These are phyloP conservation scores for Meripilus lineatus DNA, from an alignment of 1,284 basidiomycete species.

Conservation along the genomic window DNA sequence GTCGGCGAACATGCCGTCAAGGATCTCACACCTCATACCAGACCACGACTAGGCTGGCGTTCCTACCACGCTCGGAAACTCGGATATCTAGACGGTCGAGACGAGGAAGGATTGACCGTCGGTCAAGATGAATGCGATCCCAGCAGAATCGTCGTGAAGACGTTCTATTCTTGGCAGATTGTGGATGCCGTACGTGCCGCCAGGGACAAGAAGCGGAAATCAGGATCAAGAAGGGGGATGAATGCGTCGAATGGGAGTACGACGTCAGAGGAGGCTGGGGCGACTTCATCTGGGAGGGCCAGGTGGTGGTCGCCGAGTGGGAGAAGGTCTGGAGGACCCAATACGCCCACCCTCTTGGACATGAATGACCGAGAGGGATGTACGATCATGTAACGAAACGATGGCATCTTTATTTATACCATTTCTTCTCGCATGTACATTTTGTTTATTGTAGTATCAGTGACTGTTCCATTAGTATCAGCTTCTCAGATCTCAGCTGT, in stretches of 20 bases:
- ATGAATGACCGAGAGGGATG: conserved; percentile 36
- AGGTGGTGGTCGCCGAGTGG: conserved; percentile 44
- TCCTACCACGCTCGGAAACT: conserved; percentile 64
- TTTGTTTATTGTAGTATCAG: not conserved
- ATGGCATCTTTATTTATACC: conserved; percentile 8
- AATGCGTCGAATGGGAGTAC: conserved; percentile 30
- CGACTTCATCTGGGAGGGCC: conserved; percentile 19
- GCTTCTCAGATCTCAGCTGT: not conserved
- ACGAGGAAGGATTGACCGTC: conserved; percentile 45
- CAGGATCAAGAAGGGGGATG: conserved; percentile 34
- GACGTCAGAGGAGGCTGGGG: conserved; percentile 23
- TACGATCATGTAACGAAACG: conserved; percentile 42
- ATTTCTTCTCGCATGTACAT: conserved; percentile 3
- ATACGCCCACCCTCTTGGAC: conserved; percentile 29
- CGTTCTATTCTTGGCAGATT: conserved; percentile 83
- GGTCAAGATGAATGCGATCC: conserved; percentile 56
- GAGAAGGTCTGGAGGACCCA: conserved; percentile 30
- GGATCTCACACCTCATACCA: conserved; percentile 49
- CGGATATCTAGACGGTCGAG: conserved; percentile 61
- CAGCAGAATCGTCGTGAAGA: conserved; percentile 71
- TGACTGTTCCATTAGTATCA: not conserved
- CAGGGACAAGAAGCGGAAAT: conserved; percentile 48
- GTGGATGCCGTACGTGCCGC: conserved; percentile 66
- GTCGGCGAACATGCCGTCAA: conserved; percentile 60
- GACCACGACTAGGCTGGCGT: conserved; percentile 70